Evolutionary conservation across 352 stramenopile genomes (phyloP).

Genomic region (Aphanomyces cochlioides): DNA sequence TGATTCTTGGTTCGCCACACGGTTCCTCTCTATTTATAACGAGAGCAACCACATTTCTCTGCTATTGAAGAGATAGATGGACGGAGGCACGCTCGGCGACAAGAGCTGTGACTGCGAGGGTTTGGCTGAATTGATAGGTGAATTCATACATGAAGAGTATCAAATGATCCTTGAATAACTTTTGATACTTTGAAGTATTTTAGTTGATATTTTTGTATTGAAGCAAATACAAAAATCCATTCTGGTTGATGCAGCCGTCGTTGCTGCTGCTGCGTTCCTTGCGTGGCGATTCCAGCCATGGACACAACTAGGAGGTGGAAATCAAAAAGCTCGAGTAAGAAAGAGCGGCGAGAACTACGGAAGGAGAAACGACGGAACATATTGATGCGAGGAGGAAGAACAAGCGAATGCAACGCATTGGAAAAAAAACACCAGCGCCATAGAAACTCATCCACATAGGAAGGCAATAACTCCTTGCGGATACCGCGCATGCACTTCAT

Average conservation of each 20-base stretch:
- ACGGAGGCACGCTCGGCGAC: too few relatives aligned
- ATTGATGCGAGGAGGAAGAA: slow-evolving; percentile 17
- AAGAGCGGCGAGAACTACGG: slow-evolving; percentile 20
- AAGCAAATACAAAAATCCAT: background rate
- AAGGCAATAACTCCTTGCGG: too few relatives aligned
- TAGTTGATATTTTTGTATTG: too few relatives aligned
- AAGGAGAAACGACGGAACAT: slow-evolving; percentile 8
- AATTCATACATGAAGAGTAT: too few relatives aligned
- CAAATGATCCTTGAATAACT: too few relatives aligned
- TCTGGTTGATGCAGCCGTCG: background rate
- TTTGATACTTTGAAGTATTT: too few relatives aligned
- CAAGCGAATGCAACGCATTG: background rate
- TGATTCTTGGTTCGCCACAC: too few relatives aligned
- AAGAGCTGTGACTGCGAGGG: too few relatives aligned
- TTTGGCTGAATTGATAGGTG: too few relatives aligned
- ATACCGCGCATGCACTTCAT: background rate
- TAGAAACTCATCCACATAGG: background rate
- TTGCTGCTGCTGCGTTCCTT: background rate
- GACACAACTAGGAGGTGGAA: background rate
- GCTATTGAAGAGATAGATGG: too few relatives aligned
- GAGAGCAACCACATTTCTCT: too few relatives aligned
- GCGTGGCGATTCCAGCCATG: background rate
- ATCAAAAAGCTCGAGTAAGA: slow-evolving; percentile 2
- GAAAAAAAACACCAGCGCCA: background rate
- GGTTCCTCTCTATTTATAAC: too few relatives aligned